These are phyloP conservation scores for Spiromastix sp. DNA, from an alignment of 2,329 filamentous ascomycete species.

Conservation along the genomic window DNA sequence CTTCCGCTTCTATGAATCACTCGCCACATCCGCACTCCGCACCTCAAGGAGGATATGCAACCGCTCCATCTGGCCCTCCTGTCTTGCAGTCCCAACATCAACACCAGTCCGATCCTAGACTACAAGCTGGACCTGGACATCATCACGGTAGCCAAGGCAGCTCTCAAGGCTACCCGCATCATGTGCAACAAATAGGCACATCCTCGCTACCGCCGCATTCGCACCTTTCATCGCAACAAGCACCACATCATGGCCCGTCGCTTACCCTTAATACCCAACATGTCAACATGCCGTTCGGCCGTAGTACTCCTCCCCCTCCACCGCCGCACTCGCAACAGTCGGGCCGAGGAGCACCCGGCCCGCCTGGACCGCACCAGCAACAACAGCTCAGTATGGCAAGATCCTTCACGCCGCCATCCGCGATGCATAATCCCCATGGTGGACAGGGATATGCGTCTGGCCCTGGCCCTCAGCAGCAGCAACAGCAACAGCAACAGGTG, in stretches of 20 bases:
- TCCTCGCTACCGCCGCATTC: conserved; percentile 22
- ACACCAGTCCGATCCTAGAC: background rate
- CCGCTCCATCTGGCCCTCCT: conserved; percentile 10
- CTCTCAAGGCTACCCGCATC: background rate
- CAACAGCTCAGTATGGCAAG: conserved; percentile 19
- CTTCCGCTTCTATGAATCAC: background rate
- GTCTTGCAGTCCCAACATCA: background rate
- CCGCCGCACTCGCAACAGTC: too few species aligned
- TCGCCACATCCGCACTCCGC: conserved; percentile 3
- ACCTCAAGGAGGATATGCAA: too few species aligned
- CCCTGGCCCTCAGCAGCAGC: conserved; percentile 2
- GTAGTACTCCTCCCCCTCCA: too few species aligned
- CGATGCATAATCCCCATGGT: conserved; percentile 20
- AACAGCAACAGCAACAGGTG: conserved; percentile 2
- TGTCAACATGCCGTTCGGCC: too few species aligned
- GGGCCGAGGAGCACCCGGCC: conserved; percentile 27
- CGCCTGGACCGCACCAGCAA: conserved; percentile 9
- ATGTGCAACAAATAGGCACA: conserved; percentile 2
- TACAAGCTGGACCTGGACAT: conserved; percentile 1
- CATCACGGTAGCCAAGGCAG: conserved; percentile 1
- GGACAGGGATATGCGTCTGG: conserved; percentile 4
- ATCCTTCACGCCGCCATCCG: conserved; percentile 30
- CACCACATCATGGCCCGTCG: too few species aligned
- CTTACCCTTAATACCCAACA: too few species aligned
- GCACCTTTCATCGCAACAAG: too few species aligned